phyloP scores from a whole-genome alignment of 2,329 filamentous ascomycete species.

The Trichoderma gracile region DNA sequence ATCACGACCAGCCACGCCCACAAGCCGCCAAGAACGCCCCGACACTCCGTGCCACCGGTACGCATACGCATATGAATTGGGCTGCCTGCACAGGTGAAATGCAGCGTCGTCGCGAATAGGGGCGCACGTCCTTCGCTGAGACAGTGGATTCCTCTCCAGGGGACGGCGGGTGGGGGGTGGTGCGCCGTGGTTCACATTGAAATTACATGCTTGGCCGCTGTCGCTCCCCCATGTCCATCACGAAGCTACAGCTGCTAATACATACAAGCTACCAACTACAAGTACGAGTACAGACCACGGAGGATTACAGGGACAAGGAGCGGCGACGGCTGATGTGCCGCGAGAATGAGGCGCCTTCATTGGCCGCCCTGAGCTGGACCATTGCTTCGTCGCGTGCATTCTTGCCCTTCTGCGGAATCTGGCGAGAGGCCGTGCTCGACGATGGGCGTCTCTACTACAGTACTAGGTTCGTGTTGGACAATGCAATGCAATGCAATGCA shows the following conservation, averaged over 20 bases:
- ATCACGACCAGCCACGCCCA: background rate
- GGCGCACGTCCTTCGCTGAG: constrained; percentile 15
- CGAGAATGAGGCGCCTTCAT: background rate
- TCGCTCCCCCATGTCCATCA: no score
- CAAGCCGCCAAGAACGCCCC: background rate
- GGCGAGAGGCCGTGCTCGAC: no score
- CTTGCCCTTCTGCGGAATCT: background rate
- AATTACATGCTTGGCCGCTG: background rate
- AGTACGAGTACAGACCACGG: no score
- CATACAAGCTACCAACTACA: no score
- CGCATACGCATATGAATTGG: background rate
- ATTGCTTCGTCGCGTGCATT: constrained; percentile 1
- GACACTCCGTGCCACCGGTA: background rate
- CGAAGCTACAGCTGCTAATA: no score
- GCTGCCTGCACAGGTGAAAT: background rate
- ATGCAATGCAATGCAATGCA: background rate
- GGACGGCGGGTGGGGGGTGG: constrained; percentile 11
- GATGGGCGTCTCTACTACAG: no score
- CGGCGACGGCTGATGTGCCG: background rate
- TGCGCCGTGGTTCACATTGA: constrained; percentile 1
- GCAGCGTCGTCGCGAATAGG: constrained; percentile 12
- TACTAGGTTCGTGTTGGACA: background rate
- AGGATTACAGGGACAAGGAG: no score
- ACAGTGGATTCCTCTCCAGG: constrained; percentile 24
- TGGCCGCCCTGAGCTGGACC: background rate